Evolutionary conservation across 441 rosid genomes (phyloP).

Genomic region (Viola pubescens): DNA sequence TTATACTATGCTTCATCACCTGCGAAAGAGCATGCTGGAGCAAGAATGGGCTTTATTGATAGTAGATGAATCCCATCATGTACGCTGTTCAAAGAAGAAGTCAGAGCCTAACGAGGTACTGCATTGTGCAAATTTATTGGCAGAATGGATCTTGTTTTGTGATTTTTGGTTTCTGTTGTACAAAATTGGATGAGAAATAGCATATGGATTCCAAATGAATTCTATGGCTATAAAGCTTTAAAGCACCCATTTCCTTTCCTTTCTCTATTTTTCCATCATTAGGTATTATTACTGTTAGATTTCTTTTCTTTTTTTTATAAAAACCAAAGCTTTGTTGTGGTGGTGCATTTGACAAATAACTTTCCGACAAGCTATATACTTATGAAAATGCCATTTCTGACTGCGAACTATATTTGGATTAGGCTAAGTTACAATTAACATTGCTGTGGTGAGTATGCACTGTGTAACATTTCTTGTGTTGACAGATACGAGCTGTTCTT

Average conservation of each 20-base stretch:
- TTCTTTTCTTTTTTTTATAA: too few relatives aligned
- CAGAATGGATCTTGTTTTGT: neutral
- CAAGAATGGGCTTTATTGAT: conserved; percentile 82
- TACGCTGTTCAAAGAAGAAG: conserved; percentile 67
- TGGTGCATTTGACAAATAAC: too few relatives aligned
- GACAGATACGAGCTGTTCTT: conserved; percentile 73
- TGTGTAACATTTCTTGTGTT: conserved; percentile 15
- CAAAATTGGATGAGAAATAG: too few relatives aligned
- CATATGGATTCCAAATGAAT: too few relatives aligned
- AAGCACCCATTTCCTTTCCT: neutral
- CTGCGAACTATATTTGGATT: neutral
- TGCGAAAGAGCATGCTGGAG: conserved; percentile 60
- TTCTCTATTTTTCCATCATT: neutral
- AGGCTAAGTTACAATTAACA: neutral
- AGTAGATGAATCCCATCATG: conserved; percentile 91
- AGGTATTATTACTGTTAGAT: neutral
- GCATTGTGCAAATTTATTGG: conserved; percentile 2
- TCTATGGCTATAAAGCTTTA: neutral
- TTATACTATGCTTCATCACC: conserved; percentile 75
- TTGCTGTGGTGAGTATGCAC: neutral
- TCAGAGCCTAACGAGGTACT: conserved; percentile 68
- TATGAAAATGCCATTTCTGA: neutral
- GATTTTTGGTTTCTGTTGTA: neutral
- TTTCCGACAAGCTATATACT: neutral
- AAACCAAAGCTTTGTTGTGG: too few relatives aligned